phyloP scores from a whole-genome alignment of 768 basidiomycete genomes.

The Clavaria fumosa region DNA sequence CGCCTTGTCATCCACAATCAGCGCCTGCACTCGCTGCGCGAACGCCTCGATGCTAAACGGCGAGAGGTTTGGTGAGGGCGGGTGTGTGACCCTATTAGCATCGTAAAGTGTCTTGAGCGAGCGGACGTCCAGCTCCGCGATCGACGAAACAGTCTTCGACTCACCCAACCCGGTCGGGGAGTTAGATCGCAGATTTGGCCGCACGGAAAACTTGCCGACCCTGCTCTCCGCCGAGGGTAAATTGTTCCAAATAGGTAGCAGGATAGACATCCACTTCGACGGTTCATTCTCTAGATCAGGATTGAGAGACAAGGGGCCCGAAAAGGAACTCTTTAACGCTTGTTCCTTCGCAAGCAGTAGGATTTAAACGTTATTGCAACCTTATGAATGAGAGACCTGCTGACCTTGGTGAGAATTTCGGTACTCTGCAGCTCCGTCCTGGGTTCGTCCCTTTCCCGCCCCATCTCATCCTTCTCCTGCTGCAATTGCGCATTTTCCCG shows the following conservation, averaged over 20 bases:
- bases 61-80: conserved; percentile 6
- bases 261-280: no score
- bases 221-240: conserved; percentile 80
- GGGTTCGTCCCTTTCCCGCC: no score
- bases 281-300: no score
- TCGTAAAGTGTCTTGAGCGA: conserved; percentile 74
- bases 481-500: no score
- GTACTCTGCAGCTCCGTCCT: no score
- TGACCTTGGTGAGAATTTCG: not conserved
- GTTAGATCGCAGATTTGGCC: conserved; percentile 33
- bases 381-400: not conserved
- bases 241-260: conserved; percentile 64
- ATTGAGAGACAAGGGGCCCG: no score
- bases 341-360: no score
- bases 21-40: conserved; percentile 57
- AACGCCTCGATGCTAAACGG: conserved; percentile 53
- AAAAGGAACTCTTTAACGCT: no score
- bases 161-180: conserved; percentile 27
- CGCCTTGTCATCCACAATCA: conserved; percentile 70
- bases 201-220: conserved; percentile 39
- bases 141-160: conserved; percentile 26
- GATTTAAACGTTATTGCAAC: no score
- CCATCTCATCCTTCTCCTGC: no score
- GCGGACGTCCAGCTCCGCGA: conserved; percentile 77
- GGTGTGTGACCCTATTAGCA: conserved; percentile 15